Evolutionary conservation across 331 rosid species (phyloP).

Genomic region (Quercus lobata): DNA sequence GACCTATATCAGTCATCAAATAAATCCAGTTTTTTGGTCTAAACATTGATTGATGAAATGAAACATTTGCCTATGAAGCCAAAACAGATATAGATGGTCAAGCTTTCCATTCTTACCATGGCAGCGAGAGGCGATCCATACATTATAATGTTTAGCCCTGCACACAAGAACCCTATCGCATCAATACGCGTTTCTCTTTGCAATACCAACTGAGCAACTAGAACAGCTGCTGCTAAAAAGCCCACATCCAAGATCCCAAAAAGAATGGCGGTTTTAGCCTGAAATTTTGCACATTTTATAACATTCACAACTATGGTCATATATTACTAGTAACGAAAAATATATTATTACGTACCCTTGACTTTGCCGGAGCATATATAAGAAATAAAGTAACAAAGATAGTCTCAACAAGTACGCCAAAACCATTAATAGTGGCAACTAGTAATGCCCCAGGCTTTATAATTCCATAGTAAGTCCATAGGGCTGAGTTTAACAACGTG

Average conservation of each 20-base stretch:
- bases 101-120: slow-evolving; percentile 29
- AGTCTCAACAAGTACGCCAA: slow-evolving; percentile 46
- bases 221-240: slow-evolving; percentile 24
- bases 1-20: too few species aligned
- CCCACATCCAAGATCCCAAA: slow-evolving; percentile 41
- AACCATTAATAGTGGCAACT: slow-evolving; percentile 62
- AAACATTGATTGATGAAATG: too few species aligned
- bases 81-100: background rate
- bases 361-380: slow-evolving; percentile 36
- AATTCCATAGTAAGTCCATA: slow-evolving; percentile 76
- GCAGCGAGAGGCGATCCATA: slow-evolving; percentile 53
- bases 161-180: slow-evolving; percentile 49
- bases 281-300: background rate
- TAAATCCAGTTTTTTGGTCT: too few species aligned
- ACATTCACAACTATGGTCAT: background rate
- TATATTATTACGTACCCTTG: slow-evolving; percentile 21
- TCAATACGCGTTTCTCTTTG: slow-evolving; percentile 32
- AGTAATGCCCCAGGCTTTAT: slow-evolving; percentile 51
- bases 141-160: slow-evolving; percentile 55
- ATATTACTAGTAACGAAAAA: background rate
- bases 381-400: slow-evolving; percentile 48
- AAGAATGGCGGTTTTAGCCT: slow-evolving; percentile 35
- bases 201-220: slow-evolving; percentile 30
- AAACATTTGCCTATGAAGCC: too few species aligned
- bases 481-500: slow-evolving; percentile 50